A percentile compares a stretch with the other conserved stretches of the same genome.
Evolutionary conservation across 176 grass and related monocot species (phyloP).

Genomic region (Paspalum notatum): DNA sequence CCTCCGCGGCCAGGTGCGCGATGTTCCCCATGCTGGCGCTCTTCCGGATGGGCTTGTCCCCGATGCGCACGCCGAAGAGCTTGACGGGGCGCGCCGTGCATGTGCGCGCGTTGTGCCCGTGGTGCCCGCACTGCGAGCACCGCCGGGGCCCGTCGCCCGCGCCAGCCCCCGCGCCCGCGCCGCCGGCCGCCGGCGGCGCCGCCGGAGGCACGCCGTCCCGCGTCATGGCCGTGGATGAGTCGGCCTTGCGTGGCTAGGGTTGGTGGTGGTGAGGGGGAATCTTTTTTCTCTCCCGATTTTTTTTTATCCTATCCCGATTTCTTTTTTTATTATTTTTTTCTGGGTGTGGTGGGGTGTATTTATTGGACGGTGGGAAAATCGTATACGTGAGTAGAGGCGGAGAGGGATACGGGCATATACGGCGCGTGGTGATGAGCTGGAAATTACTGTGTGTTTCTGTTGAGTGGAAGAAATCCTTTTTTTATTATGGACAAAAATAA

Average conservation of each 20-base stretch:
- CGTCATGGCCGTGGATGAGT: conserved; percentile 20
- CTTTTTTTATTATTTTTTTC: not conserved
- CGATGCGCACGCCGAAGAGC: conserved; percentile 79
- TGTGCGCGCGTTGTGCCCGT: conserved; percentile 71
- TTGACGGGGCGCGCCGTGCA: conserved; percentile 58
- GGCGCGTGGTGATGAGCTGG: conserved; percentile 37
- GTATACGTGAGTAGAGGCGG: not conserved
- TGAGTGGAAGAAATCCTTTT: not conserved
- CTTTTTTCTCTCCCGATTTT: not conserved
- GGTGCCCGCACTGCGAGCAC: conserved; percentile 62
- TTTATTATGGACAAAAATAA: conserved; percentile 19
- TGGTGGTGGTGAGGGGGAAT: conserved; percentile 30
- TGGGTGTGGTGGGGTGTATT: conserved; percentile 25
- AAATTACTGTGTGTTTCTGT: not conserved
- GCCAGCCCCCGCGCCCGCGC: not conserved
- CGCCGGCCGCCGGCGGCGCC: conserved; percentile 2
- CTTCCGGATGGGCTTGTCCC: conserved; percentile 57
- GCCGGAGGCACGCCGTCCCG: conserved; percentile 45
- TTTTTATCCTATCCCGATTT: not conserved
- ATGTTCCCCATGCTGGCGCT: conserved; percentile 64
- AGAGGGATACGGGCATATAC: not conserved
- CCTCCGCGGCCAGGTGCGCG: conserved; percentile 41
- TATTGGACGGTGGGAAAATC: not conserved
- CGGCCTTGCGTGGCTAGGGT: conserved; percentile 42
- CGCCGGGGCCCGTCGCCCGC: conserved; percentile 48